These are phyloP conservation scores for Phycomyces blakesleeanus DNA, from an alignment of 192 early-diverging fungal genomes.

Conservation along the genomic window DNA sequence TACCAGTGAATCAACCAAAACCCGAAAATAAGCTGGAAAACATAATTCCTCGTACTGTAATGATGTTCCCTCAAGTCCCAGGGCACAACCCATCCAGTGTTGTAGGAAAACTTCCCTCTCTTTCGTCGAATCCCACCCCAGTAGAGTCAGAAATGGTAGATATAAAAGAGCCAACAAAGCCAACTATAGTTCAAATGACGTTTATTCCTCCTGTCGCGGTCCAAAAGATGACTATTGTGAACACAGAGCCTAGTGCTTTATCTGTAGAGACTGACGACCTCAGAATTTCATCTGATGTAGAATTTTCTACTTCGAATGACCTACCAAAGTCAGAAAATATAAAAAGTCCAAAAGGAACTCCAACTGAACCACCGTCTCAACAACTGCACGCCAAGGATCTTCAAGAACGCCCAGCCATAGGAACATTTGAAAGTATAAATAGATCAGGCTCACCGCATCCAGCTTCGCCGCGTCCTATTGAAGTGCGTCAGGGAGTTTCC, in stretches of 20 bases:
- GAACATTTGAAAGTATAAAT: not conserved
- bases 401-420: not conserved
- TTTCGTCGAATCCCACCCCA: too few relatives aligned
- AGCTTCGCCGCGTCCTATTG: conserved; percentile 23
- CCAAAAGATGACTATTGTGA: conserved; percentile 2
- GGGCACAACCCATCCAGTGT: not conserved
- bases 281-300: too few relatives aligned
- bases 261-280: not conserved
- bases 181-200: conserved; percentile 16
- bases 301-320: too few relatives aligned
- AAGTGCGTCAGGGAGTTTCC: conserved; percentile 23
- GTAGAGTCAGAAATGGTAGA: too few relatives aligned
- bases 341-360: not conserved
- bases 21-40: conserved; percentile 6
- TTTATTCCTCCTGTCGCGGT: conserved; percentile 24
- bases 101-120: too few relatives aligned
- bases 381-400: not conserved
- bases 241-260: not conserved
- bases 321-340: too few relatives aligned
- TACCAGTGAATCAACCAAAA: too few relatives aligned
- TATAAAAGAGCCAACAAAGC: not conserved
- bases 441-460: conserved; percentile 1
- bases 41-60: conserved; percentile 14
- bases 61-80: conserved; percentile 21
- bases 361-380: not conserved